Conservation (phyloP, 2,329 filamentous ascomycete genomes). For the Lithohypha guttulata region DNA sequence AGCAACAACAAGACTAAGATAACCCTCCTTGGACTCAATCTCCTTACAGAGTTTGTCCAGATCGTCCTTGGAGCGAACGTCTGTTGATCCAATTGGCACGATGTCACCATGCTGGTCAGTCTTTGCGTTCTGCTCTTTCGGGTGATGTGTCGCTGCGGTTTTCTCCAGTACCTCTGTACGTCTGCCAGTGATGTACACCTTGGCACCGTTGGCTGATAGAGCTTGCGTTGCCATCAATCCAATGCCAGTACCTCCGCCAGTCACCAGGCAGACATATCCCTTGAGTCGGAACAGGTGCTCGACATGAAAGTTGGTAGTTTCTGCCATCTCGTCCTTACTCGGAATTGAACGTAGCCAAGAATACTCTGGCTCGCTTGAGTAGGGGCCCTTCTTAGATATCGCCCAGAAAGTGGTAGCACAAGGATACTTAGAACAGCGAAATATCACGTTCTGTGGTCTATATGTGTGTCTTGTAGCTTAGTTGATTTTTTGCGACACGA, state of each 20-base stretch:
- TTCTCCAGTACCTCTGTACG: conserved; percentile 24
- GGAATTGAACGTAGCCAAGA: too few relatives aligned
- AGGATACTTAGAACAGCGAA: too few relatives aligned
- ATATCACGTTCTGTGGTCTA: too few relatives aligned
- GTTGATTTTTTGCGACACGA: too few relatives aligned
- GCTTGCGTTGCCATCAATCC: conserved; percentile 26
- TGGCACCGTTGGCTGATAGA: conserved; percentile 24
- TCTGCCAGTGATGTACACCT: conserved; percentile 26
- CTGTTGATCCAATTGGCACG: conserved; percentile 44
- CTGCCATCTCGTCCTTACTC: conserved; percentile 7
- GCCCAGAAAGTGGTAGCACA: neutral
- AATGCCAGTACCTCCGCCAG: conserved; percentile 26
- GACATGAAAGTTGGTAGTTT: conserved; percentile 19
- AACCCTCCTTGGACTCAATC: conserved; percentile 48
- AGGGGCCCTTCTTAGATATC: neutral
- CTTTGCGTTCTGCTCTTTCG: conserved; percentile 17
- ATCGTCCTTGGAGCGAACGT: conserved; percentile 52
- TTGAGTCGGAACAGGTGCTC: conserved; percentile 24
- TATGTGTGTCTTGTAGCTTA: too few relatives aligned
- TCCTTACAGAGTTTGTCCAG: conserved; percentile 45
- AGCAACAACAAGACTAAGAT: conserved; percentile 55
- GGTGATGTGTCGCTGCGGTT: conserved; percentile 32
- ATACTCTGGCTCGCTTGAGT: too few relatives aligned
- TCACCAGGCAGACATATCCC: conserved; percentile 25
- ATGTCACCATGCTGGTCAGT: conserved; percentile 44